Base-by-base conservation (phyloP, 2,329 filamentous ascomycete genomes). In the Nakataea oryzae region DNA sequence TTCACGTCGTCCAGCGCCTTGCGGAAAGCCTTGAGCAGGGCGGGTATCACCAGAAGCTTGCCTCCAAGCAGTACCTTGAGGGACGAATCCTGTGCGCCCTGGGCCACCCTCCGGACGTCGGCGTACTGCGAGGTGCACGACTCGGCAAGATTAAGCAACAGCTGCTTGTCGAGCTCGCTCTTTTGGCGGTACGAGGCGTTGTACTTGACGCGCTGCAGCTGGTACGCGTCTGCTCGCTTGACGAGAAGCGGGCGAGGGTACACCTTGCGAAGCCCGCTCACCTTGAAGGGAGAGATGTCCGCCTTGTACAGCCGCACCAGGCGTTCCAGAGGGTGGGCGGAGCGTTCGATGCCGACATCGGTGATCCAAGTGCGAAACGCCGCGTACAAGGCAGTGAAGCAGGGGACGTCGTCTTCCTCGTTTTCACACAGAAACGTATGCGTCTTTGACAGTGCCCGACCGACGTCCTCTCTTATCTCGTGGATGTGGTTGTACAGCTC, bases 281-380 rank as follows among this genome's bases (percentile, higher is more conserved):
- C 90, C 75, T 96, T 97, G 79, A 97, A 99, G 0, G 93, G 90
- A 28, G 91, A 86, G 64, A 93, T 89, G 69, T 99, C 95, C 7
- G 91, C 88, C 68, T 88, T 87, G 71, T 97, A 89, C 1, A 99
- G 82, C 61, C 92, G 85, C 5, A 89, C 85, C 17, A 97, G 87
- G 26, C 95, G 84, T 72, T 99, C 95, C 12, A 97, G 79, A 2
- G 96, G 90, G 72, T 97, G 95, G 0, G 95, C 93, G 24, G 93
- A 97, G 64, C 93, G 84, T 75, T 99, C 95, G 64, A 97, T 96
- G 24, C 96, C 95, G 54, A 99, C 93, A 70, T 99, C 95, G 1
- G 96, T 92, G 69, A 99, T 97, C 92, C 93, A 99, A 11, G 91
- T 95, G 56, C 91, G 84, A 73, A 97, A 99, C 1, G 93, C 91